Conservation (phyloP, 169 alveolate genomes). For the Theileria luwenshuni region DNA sequence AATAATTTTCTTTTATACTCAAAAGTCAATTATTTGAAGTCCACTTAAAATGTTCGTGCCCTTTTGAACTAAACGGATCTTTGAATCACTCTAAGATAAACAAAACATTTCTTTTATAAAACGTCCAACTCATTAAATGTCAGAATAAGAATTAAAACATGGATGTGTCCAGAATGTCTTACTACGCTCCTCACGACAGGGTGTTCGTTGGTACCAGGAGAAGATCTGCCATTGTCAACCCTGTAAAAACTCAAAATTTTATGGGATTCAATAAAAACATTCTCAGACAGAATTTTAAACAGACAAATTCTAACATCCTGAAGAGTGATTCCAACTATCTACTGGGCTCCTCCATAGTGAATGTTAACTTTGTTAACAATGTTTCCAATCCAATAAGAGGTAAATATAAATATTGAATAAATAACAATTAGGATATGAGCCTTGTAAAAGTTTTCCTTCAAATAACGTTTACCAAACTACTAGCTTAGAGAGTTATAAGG, state of each 20-base stretch:
- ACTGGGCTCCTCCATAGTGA: slow-evolving; percentile 15
- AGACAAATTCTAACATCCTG: neutral
- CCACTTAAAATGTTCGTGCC: slow-evolving; percentile 12
- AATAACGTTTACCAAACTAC: too few relatives aligned
- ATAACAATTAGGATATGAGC: slow-evolving; percentile 5
- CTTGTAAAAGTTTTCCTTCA: neutral
- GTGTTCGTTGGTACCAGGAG: slow-evolving; percentile 5
- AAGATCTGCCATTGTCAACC: neutral
- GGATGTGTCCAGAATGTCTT: slow-evolving; percentile 10
- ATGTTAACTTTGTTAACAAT: slow-evolving; percentile 18
- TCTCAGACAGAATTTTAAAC: neutral
- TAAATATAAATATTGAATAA: neutral
- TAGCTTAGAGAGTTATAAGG: too few relatives aligned
- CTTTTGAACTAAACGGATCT: slow-evolving; percentile 9
- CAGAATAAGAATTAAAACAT: neutral
- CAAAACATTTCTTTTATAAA: too few relatives aligned
- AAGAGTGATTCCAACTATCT: slow-evolving; percentile 12
- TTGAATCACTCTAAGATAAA: neutral
- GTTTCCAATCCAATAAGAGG: slow-evolving; percentile 13
- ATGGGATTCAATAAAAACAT: neutral
- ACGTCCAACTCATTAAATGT: too few relatives aligned
- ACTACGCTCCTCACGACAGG: slow-evolving; percentile 7
- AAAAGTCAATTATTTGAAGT: too few relatives aligned
- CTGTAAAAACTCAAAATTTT: neutral
- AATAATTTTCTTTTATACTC: too few relatives aligned